Evolutionary conservation across 352 stramenopile species (phyloP).

Genomic region (Globisporangium nunn): DNA sequence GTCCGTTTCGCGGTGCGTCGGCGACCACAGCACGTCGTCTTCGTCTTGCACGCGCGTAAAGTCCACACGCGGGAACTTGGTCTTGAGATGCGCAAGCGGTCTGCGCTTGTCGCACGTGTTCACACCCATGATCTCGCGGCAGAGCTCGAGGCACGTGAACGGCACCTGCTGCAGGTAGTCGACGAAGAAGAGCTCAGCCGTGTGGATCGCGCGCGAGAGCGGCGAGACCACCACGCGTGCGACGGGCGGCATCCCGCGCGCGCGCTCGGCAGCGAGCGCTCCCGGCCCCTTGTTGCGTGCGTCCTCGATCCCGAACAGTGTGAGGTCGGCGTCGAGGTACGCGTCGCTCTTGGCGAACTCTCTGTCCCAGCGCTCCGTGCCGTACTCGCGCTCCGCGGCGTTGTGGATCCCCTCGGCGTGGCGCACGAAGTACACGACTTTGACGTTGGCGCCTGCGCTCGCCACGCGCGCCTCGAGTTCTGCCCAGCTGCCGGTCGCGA

Average conservation of each 20-base stretch:
- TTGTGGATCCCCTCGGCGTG: conserved; percentile 75
- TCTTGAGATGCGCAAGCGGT: conserved; percentile 28
- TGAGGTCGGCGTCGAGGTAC: conserved; percentile 65
- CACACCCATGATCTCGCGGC: conserved; percentile 52
- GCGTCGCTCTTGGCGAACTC: conserved; percentile 46
- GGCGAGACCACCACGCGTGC: conserved; percentile 64
- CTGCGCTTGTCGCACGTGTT: conserved; percentile 67
- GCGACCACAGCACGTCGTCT: conserved; percentile 45
- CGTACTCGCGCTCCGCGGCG: conserved; percentile 41
- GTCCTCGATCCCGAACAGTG: conserved; percentile 43
- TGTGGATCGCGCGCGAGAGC: conserved; percentile 63
- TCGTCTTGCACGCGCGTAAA: conserved; percentile 45
- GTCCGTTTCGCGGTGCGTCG: conserved; percentile 53
- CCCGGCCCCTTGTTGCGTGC: conserved; percentile 32
- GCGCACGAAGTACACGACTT: conserved; percentile 74
- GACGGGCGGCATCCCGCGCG: conserved; percentile 48
- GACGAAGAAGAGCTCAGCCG: conserved; percentile 53
- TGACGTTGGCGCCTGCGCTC: conserved; percentile 21
- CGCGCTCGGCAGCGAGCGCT: conserved; percentile 27
- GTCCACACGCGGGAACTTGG: conserved; percentile 55
- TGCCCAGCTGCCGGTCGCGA: conserved; percentile 20
- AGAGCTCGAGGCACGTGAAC: conserved; percentile 57
- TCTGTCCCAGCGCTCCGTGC: conserved; percentile 46
- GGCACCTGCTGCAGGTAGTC: conserved; percentile 20
- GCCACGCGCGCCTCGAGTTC: conserved; percentile 16